phyloP scores from a whole-genome alignment of 176 grass and related monocot genomes.

The Carex myosuroides region DNA sequence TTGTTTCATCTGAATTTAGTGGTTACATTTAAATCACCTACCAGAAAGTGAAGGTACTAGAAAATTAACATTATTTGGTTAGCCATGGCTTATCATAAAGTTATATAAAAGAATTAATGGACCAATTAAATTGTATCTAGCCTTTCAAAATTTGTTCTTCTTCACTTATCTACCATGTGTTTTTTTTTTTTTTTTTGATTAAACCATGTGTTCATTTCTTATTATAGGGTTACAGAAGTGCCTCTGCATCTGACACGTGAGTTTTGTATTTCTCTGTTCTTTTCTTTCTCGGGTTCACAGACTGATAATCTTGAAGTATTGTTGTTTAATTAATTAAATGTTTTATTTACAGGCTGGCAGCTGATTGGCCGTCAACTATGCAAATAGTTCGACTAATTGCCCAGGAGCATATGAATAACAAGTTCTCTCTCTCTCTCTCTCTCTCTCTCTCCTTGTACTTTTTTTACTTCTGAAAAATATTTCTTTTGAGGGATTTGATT shows the following conservation, averaged over 20 bases:
- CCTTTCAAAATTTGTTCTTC: neutral
- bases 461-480: neutral
- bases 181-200: neutral
- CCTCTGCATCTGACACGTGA: slow-evolving; percentile 89
- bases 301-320: neutral
- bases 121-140: neutral
- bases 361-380: slow-evolving; percentile 93
- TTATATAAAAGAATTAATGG: neutral
- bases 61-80: neutral
- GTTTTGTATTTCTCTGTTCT: slow-evolving; percentile 17
- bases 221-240: slow-evolving; percentile 84
- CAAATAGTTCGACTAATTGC: slow-evolving; percentile 97
- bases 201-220: neutral
- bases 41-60: neutral
- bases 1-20: neutral
- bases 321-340: slow-evolving; percentile 22
- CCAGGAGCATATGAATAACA: slow-evolving; percentile 97
- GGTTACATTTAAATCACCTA: neutral
- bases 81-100: neutral
- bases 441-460: neutral
- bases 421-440: slow-evolving; percentile 32
- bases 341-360: slow-evolving; percentile 60
- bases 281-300: neutral
- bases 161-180: neutral
- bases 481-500: neutral